These are phyloP conservation scores for Apiotrichum brassicae DNA, from an alignment of 1,284 basidiomycete genomes.

Conservation along the genomic window DNA sequence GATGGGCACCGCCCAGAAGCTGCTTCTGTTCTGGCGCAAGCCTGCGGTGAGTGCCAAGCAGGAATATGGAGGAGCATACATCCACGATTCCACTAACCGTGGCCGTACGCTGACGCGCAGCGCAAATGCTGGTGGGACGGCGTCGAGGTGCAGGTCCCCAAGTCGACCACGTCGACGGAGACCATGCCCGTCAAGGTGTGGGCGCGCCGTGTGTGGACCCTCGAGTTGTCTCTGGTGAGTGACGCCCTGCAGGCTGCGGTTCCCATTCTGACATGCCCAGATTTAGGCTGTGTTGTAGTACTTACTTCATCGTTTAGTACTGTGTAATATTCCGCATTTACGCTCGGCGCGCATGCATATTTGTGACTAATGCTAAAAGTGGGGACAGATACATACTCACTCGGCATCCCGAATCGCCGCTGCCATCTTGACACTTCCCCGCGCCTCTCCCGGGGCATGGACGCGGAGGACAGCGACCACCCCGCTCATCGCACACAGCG, in stretches of 20 bases:
- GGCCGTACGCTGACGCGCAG: too few relatives aligned
- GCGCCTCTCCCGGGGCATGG: conserved; percentile 70
- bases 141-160: conserved; percentile 74
- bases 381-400: background rate
- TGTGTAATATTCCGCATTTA: conserved; percentile 1
- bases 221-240: conserved; percentile 89
- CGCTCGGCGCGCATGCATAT: background rate
- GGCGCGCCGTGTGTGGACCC: conserved; percentile 94
- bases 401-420: conserved; percentile 47
- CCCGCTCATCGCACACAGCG: conserved; percentile 68
- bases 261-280: background rate
- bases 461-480: conserved; percentile 67
- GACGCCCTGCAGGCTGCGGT: background rate
- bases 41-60: conserved; percentile 70
- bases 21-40: conserved; percentile 97
- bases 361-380: background rate
- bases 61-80: background rate
- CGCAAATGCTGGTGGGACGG: conserved; percentile 99
- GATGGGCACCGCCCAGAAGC: conserved; percentile 95
- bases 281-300: conserved; percentile 5
- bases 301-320: conserved; percentile 1
- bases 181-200: conserved; percentile 69
- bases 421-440: conserved; percentile 55
- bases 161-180: conserved; percentile 46
- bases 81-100: conserved; percentile 8